Conservation (phyloP, 2,329 filamentous ascomycete genomes). For the Colletotrichum magnum region DNA sequence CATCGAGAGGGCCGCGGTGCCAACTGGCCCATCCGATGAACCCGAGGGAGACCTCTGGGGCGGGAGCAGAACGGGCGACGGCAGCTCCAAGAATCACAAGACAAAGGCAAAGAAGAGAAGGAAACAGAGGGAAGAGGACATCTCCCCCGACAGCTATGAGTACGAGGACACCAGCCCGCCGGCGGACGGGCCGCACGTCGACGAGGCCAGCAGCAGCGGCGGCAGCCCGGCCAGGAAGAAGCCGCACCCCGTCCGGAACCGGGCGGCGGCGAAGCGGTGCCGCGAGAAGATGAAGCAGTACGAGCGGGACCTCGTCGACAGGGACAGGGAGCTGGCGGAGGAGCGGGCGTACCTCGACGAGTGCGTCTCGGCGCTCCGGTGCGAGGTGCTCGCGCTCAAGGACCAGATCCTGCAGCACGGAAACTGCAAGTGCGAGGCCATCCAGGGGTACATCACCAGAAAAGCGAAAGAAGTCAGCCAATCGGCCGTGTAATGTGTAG, state of each 20-base stretch:
- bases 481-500: no score
- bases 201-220: no score
- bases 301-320: constrained; percentile 5
- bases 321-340: background rate
- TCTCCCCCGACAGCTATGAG: no score
- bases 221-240: background rate
- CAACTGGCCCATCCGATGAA: no score
- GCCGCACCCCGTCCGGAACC: constrained; percentile 8
- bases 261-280: constrained; percentile 20
- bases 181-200: no score
- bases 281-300: constrained; percentile 14
- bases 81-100: no score
- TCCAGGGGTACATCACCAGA: constrained; percentile 8
- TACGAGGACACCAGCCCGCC: no score
- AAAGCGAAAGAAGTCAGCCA: background rate
- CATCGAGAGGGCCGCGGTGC: no score
- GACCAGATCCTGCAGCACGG: constrained; percentile 12
- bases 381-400: constrained; percentile 13
- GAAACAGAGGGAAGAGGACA: no score
- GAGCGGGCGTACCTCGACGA: background rate
- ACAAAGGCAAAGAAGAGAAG: no score
- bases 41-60: no score
- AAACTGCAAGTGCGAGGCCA: constrained; percentile 11
- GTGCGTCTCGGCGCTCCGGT: background rate
- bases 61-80: no score